Conservation (phyloP, 306 rosid species). For the Cucurbita moschata region DNA sequence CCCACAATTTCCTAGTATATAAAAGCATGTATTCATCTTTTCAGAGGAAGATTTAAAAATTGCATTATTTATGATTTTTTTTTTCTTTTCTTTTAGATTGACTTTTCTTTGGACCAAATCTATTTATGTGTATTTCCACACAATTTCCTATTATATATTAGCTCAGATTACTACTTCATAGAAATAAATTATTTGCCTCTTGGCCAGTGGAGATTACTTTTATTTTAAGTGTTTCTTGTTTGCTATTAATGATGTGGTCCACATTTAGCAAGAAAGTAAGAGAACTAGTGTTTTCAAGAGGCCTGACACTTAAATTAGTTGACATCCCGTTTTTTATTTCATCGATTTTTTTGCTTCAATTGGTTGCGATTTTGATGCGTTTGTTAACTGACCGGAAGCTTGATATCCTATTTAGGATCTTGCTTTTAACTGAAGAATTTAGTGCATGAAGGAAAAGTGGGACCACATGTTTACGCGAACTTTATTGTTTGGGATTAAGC, state of each 20-base stretch:
- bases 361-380: not conserved
- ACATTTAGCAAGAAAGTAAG: not conserved
- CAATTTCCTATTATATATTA: not conserved
- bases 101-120: not conserved
- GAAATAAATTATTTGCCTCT: not conserved
- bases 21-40: not conserved
- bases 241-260: not conserved
- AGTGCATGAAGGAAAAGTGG: not conserved
- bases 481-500: not conserved
- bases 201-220: not conserved
- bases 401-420: not conserved
- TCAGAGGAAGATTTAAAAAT: not conserved
- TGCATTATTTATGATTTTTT: not conserved
- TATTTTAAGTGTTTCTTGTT: not conserved
- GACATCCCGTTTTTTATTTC: not conserved
- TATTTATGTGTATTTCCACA: not conserved
- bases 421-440: not conserved
- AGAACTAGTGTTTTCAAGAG: not conserved
- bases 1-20: not conserved
- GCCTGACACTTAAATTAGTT: not conserved
- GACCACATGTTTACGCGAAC: not conserved
- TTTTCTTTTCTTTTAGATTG: not conserved
- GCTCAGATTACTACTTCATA: not conserved
- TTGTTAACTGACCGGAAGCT: not conserved
- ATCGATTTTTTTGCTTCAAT: not conserved